phyloP scores from a whole-genome alignment of 805 yeast genomes.

The Candida silvatica region DNA sequence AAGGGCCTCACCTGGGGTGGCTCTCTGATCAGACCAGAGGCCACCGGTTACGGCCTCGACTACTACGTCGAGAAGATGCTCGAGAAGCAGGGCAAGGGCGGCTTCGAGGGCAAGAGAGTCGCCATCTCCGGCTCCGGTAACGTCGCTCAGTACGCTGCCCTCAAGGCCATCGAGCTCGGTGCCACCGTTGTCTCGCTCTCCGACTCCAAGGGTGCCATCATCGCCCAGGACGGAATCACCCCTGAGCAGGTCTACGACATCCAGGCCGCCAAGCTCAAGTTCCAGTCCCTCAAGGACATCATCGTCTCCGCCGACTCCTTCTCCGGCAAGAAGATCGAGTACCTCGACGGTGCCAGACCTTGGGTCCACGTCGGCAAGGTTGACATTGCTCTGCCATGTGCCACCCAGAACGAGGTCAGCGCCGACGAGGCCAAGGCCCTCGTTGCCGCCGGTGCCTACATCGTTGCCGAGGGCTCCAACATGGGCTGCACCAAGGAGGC shows the following conservation, averaged over 20 bases:
- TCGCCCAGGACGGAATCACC: constrained; percentile 76
- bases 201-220: constrained; percentile 88
- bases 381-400: constrained; percentile 95
- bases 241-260: constrained; percentile 70
- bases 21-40: constrained; percentile 97
- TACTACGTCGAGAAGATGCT: constrained; percentile 98
- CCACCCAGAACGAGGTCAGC: constrained; percentile 96
- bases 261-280: constrained; percentile 70
- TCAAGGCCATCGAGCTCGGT: constrained; percentile 94
- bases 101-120: constrained; percentile 88
- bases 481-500: constrained; percentile 99
- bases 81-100: constrained; percentile 89
- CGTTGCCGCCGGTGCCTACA: constrained; percentile 85
- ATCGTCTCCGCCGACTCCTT: constrained; percentile 48
- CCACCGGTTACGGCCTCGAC: constrained; percentile 96
- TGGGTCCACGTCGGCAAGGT: constrained; percentile 89
- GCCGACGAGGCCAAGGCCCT: constrained; percentile 96
- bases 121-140: constrained; percentile 98
- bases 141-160: constrained; percentile 98
- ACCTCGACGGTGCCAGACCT: constrained; percentile 91
- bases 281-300: constrained; percentile 66
- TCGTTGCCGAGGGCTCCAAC: constrained; percentile 97
- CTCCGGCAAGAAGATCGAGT: constrained; percentile 50
- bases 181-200: constrained; percentile 90
- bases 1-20: constrained; percentile 99